Base-by-base conservation (phyloP, 2,329 filamentous ascomycete species). In the Aspergillus clavatus region DNA sequence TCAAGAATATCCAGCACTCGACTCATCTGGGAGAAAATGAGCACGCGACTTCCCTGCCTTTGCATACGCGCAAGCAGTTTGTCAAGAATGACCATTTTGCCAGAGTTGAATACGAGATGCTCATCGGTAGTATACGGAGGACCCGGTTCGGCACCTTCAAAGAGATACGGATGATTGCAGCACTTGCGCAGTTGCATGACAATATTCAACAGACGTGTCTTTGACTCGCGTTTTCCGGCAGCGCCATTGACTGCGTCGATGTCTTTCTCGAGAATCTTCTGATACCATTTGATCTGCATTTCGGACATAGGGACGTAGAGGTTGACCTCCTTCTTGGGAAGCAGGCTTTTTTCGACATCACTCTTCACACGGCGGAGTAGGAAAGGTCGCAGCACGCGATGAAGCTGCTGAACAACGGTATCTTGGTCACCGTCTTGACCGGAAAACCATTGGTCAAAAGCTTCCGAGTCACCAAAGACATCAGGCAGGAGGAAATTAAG, bases 11-110 rank as follows among this genome's bases (percentile, higher is more conserved):
- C 93, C 33, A 98, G 75, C 29, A 96, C 78, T 79, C 93, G 88
- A 61, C 90, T 96, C 93, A 98, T 98, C 63, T 98, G 93, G 0
- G 93, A 98, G 73, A 98, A 98, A 58, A 98, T 97, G 45, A 98
- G 80, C n/a, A 98, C 89, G 54, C 93, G 82, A 63, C 90, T 97
- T 33, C 89, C 93, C 63, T 95, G 86, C 38, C 79, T 81, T 68
- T 90, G 79, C 73, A 98, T 81, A 38, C 90, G 82, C 59, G 79
- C 83, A 39, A 98, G 76, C 8, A 98, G 80, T 71, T 89, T 95
- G 73, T 98, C 93, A 14, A 98, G 79, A 63, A 98, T 89, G 24
- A 89, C 81, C 93, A 98, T 98, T 73, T 98, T 98, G 18, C 90
- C 93, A 1, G 93, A 83, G 58, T 97, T 98, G 72, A 82, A 86